These are phyloP conservation scores for Ceratobasidium sp. DNA, from an alignment of 1,284 basidiomycete genomes.

Conservation along the genomic window DNA sequence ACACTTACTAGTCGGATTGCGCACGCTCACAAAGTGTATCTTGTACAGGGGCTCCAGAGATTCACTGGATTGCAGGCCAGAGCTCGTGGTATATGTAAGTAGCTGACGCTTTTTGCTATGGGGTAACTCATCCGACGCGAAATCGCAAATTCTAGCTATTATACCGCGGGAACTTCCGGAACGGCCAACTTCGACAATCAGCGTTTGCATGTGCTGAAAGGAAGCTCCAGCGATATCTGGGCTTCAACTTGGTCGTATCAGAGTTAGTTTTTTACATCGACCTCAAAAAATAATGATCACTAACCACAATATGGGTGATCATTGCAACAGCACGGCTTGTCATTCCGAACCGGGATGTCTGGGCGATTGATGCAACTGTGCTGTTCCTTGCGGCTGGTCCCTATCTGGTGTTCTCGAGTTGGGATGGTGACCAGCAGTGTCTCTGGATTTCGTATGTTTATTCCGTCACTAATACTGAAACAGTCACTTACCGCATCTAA, in stretches of 20 bases:
- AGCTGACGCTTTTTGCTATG: neutral
- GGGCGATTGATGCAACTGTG: slow-evolving; percentile 32
- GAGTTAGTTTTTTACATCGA: neutral
- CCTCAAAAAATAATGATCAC: no score
- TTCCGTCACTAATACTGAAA: neutral
- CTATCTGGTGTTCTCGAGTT: slow-evolving; percentile 43
- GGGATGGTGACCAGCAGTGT: slow-evolving; percentile 21
- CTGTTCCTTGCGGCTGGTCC: slow-evolving; percentile 3
- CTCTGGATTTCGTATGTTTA: slow-evolving; percentile 38
- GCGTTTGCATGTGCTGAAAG: slow-evolving; percentile 20
- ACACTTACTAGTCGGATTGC: neutral
- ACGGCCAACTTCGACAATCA: neutral
- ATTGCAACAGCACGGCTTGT: neutral
- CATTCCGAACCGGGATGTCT: neutral
- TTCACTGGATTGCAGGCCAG: slow-evolving; percentile 33
- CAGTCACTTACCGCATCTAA: neutral
- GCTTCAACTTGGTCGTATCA: slow-evolving; percentile 35
- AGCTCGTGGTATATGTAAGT: slow-evolving; percentile 46
- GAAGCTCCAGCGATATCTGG: slow-evolving; percentile 36
- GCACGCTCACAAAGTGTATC: no score
- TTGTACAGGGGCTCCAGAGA: slow-evolving; percentile 45
- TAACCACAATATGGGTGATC: neutral
- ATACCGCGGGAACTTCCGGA: slow-evolving; percentile 17
- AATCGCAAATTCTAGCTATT: slow-evolving; percentile 10
- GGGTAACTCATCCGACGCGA: no score